These are phyloP conservation scores for Aschersonia sp. DNA, from an alignment of 2,329 filamentous ascomycete genomes.

Conservation along the genomic window DNA sequence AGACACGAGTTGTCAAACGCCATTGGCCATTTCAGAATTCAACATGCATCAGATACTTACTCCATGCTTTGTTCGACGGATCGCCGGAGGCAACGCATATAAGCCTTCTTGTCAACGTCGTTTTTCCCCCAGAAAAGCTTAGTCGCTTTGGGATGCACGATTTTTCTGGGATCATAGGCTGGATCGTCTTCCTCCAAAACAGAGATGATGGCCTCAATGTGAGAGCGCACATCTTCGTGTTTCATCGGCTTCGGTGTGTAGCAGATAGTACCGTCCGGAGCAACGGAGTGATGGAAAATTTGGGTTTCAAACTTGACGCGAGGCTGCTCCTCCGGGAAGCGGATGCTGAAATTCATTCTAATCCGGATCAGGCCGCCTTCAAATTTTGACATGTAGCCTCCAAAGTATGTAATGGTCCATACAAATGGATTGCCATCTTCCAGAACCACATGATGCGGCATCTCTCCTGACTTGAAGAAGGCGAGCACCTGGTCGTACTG, in stretches of 20 bases:
- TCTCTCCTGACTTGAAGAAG: slow-evolving; percentile 55
- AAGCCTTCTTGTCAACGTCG: slow-evolving; percentile 62
- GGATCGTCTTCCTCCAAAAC: slow-evolving; percentile 79
- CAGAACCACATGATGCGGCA: slow-evolving; percentile 62
- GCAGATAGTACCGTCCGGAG: slow-evolving; percentile 66
- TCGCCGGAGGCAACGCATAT: slow-evolving; percentile 67
- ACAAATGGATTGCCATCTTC: slow-evolving; percentile 76
- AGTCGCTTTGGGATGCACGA: slow-evolving; percentile 75
- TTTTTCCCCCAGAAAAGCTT: slow-evolving; percentile 73
- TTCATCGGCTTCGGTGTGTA: slow-evolving; percentile 52
- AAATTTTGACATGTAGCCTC: slow-evolving; percentile 80
- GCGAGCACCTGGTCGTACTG: slow-evolving; percentile 76
- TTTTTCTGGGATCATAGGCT: slow-evolving; percentile 77
- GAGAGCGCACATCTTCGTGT: slow-evolving; percentile 63
- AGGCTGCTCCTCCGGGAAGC: slow-evolving; percentile 80
- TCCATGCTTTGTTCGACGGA: slow-evolving; percentile 59
- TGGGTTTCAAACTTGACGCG: slow-evolving; percentile 67
- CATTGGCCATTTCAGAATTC: background rate
- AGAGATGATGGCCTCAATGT: slow-evolving; percentile 71
- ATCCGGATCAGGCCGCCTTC: slow-evolving; percentile 84
- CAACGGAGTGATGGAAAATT: slow-evolving; percentile 81
- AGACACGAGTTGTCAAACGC: background rate
- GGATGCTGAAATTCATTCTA: slow-evolving; percentile 63
- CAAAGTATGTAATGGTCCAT: slow-evolving; percentile 82
- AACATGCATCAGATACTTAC: slow-evolving; percentile 20